A percentile compares a stretch with the other conserved stretches of the same genome.
Conservation (phyloP, 768 basidiomycete genomes). For the Crucibulum laeve region DNA sequence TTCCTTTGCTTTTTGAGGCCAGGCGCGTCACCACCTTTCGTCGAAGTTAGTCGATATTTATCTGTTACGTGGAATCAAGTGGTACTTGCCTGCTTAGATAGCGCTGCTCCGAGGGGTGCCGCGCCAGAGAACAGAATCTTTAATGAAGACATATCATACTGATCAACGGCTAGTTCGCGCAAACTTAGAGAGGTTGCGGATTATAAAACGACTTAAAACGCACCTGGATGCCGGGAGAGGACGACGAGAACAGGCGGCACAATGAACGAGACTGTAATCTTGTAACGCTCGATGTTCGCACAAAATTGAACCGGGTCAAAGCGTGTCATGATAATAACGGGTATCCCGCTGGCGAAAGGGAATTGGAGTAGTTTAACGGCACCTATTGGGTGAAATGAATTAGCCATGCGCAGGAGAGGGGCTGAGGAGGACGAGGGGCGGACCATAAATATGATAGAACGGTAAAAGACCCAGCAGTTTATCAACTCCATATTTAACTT, state of each 20-base stretch:
- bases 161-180: slow-evolving; percentile 43
- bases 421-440: neutral
- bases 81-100: slow-evolving; percentile 44
- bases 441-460: slow-evolving; percentile 44
- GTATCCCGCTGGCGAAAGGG: slow-evolving; percentile 44
- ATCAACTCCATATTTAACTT: slow-evolving; percentile 35
- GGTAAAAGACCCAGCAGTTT: slow-evolving; percentile 63
- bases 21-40: slow-evolving; percentile 33
- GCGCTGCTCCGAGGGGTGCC: slow-evolving; percentile 68
- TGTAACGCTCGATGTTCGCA: slow-evolving; percentile 59
- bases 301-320: slow-evolving; percentile 75
- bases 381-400: slow-evolving; percentile 27
- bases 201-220: slow-evolving; percentile 18
- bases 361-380: slow-evolving; percentile 60
- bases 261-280: slow-evolving; percentile 50
- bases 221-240: slow-evolving; percentile 64
- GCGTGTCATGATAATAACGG: slow-evolving; percentile 54
- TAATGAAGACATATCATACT: slow-evolving; percentile 65
- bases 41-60: neutral
- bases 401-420: neutral
- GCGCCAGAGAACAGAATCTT: slow-evolving; percentile 66
- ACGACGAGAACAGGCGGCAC: slow-evolving; percentile 86
- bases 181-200: neutral
- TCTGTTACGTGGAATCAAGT: slow-evolving; percentile 9
- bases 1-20: slow-evolving; percentile 30